A percentile compares a stretch with the other conserved stretches of the same genome.
These are phyloP conservation scores for Phytopythium boreale DNA, from an alignment of 352 stramenopile genomes.

Conservation along the genomic window DNA sequence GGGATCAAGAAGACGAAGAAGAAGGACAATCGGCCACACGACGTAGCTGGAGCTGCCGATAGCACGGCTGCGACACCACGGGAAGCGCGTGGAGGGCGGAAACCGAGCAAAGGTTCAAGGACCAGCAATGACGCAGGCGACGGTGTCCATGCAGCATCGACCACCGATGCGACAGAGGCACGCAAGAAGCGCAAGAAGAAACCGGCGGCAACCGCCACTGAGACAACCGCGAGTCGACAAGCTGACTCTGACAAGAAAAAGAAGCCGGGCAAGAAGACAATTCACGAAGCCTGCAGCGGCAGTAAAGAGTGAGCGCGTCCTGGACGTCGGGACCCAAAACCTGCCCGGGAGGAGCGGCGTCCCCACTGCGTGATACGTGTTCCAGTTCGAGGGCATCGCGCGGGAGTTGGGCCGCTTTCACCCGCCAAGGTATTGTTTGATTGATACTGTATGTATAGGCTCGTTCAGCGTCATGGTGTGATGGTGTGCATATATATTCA, in stretches of 20 bases:
- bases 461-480: too few species aligned
- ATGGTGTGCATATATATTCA: not conserved
- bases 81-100: not conserved
- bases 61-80: not conserved
- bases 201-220: not conserved
- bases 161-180: not conserved
- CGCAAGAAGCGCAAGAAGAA: slow-evolving; percentile 4
- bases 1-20: slow-evolving; percentile 9
- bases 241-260: not conserved
- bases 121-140: not conserved
- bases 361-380: not conserved
- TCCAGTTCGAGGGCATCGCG: not conserved
- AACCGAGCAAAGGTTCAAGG: not conserved
- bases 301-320: not conserved
- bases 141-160: not conserved
- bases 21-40: slow-evolving; percentile 3
- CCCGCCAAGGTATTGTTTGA: not conserved
- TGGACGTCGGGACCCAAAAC: too few species aligned
- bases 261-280: not conserved
- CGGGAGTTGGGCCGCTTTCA: not conserved
- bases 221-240: not conserved
- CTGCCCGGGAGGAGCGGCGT: not conserved
- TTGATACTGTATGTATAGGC: not conserved
- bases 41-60: not conserved
- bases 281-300: not conserved